A percentile compares a stretch with the other conserved stretches of the same genome.
Evolutionary conservation across 768 basidiomycete genomes (phyloP).

Genomic region (Tylopilus plumbeoviolaceoides): DNA sequence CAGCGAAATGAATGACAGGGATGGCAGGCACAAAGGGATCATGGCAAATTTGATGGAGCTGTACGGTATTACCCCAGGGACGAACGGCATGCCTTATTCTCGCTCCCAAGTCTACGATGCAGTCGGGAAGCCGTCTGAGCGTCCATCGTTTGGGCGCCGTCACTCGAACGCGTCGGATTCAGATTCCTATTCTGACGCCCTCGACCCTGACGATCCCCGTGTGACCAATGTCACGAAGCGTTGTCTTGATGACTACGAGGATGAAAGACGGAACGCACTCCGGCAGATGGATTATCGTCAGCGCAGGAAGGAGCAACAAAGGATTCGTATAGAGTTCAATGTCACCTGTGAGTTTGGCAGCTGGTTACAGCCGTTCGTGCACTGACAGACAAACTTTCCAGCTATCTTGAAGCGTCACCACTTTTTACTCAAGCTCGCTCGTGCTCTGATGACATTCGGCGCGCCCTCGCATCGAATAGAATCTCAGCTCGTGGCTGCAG

Average conservation of each 20-base stretch:
- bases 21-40: slow-evolving; percentile 25
- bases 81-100: slow-evolving; percentile 23
- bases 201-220: slow-evolving; percentile 72
- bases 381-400: slow-evolving; percentile 21
- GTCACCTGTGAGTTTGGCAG: slow-evolving; percentile 51
- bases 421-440: slow-evolving; percentile 82
- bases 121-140: slow-evolving; percentile 7
- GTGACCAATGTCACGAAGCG: slow-evolving; percentile 53
- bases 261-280: slow-evolving; percentile 56
- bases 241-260: slow-evolving; percentile 54
- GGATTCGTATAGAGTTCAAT: slow-evolving; percentile 70
- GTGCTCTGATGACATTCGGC: slow-evolving; percentile 86
- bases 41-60: slow-evolving; percentile 30
- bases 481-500: slow-evolving; percentile 84
- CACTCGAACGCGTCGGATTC: slow-evolving; percentile 44
- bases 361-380: neutral
- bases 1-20: slow-evolving; percentile 20
- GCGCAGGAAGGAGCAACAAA: slow-evolving; percentile 61
- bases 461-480: slow-evolving; percentile 94
- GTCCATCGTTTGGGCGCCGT: slow-evolving; percentile 25
- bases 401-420: slow-evolving; percentile 79
- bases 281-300: slow-evolving; percentile 64
- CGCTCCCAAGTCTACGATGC: slow-evolving; percentile 21
- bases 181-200: slow-evolving; percentile 42
- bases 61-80: slow-evolving; percentile 24